Evolutionary conservation across 1,284 basidiomycete genomes (phyloP), one percentile per base, ranked within the genome.

Genomic region (Ustanciosporium gigantosporum): DNA sequence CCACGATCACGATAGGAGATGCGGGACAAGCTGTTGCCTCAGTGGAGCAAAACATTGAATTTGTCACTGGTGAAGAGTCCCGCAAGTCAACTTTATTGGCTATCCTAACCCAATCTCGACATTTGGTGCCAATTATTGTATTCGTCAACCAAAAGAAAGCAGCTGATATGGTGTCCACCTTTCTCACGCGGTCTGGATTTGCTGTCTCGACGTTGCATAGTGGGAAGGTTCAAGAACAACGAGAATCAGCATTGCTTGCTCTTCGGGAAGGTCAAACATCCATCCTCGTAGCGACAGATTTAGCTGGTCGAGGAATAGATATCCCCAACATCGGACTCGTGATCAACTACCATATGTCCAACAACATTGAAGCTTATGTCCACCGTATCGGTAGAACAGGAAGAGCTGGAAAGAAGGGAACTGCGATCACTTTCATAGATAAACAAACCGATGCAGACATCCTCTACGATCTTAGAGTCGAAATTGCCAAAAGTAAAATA

Each of bases 121-220:
- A 88, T 79, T 80, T 86, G 21, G 86, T 94, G 21, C 95, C 95
- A 1, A 97, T 98, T 73, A 98, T 99, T 66, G 89, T 94, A 13
- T 99, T 98, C 80, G 92, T 96, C 82, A 98, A 97, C 80, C 93
- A 97, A 80, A 98, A 97, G 83, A 94, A 94, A 83, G 93, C 90
- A 5, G 94, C 93, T 36, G 94, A 99, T 75, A 88, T 90, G 85
- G 89, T 99, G 19, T 88, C 90, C 31, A 90, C 90, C 78, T 92
- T 95, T 73, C 82, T 98, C 7, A 85, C 87, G 42, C 87, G 90
- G 46, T 88, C 87, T 29, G 90, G 90, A 1, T 93, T 90, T 87
- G 87, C 82, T 57, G 87, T 88, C 0, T 86, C 90, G 8, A 93
- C 91, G 0, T 78, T 99, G 62, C 95, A 99, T 78, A 95, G 92